These are phyloP conservation scores for Termitomyces sp. DNA, from an alignment of 768 basidiomycete genomes.

Conservation along the genomic window DNA sequence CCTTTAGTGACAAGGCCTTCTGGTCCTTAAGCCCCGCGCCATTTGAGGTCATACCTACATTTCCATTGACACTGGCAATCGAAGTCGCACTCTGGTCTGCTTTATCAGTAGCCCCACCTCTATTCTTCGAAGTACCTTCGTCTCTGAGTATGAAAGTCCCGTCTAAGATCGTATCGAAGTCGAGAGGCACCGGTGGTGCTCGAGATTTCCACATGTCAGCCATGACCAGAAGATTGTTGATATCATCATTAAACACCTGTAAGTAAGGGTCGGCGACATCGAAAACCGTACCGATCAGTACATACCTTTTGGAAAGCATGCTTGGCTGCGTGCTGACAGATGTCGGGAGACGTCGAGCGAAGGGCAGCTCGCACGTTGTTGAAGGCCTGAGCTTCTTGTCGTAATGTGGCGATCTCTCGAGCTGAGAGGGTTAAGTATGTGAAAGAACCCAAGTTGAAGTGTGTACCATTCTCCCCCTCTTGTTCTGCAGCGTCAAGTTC, in stretches of 20 bases:
- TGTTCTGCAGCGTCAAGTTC: slow-evolving; percentile 93
- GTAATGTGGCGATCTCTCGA: slow-evolving; percentile 84
- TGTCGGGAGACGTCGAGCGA: slow-evolving; percentile 34
- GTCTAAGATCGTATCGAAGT: slow-evolving; percentile 71
- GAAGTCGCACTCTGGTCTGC: slow-evolving; percentile 4
- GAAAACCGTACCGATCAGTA: neutral
- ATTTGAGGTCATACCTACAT: slow-evolving; percentile 25
- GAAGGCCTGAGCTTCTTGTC: slow-evolving; percentile 89
- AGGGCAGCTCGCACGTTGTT: slow-evolving; percentile 71
- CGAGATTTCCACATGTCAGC: slow-evolving; percentile 95
- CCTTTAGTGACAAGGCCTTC: slow-evolving; percentile 67
- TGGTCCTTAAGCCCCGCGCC: slow-evolving; percentile 73
- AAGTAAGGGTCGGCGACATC: neutral
- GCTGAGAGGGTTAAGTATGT: slow-evolving; percentile 39
- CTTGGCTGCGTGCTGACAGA: slow-evolving; percentile 51
- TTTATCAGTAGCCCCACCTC: slow-evolving; percentile 12
- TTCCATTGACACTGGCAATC: slow-evolving; percentile 10
- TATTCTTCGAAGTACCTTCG: slow-evolving; percentile 14
- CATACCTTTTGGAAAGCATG: slow-evolving; percentile 82
- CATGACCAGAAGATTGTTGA: slow-evolving; percentile 88
- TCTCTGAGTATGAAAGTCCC: slow-evolving; percentile 52
- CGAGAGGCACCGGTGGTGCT: slow-evolving; percentile 80
- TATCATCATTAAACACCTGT: slow-evolving; percentile 87
- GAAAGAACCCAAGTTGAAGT: neutral
- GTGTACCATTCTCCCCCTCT: slow-evolving; percentile 87